Conservation (phyloP, 2,329 filamentous ascomycete species). For the Microsporum canis region DNA sequence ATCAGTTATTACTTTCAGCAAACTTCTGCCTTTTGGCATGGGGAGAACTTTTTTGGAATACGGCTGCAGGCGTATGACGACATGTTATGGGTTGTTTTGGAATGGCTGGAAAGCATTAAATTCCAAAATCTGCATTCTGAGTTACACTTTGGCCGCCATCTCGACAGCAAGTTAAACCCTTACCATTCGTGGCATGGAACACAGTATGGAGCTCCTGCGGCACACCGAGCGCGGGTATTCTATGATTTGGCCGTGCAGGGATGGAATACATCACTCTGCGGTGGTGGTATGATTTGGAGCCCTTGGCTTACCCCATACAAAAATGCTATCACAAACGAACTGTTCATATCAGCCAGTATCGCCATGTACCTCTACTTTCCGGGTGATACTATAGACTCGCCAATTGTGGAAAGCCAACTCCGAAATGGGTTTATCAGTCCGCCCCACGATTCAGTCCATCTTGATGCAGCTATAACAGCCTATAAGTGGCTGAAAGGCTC, state of each 20-base stretch:
- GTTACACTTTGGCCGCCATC: constrained; percentile 42
- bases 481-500: constrained; percentile 70
- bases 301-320: constrained; percentile 74
- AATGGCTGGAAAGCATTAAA: constrained; percentile 73
- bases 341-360: constrained; percentile 74
- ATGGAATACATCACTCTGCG: constrained; percentile 72
- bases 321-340: constrained; percentile 89
- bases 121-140: constrained; percentile 61
- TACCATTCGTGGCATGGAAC: constrained; percentile 57
- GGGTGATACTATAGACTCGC: constrained; percentile 54
- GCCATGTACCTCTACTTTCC: constrained; percentile 86
- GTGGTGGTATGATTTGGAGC: constrained; percentile 86
- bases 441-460: constrained; percentile 51
- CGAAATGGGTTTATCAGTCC: constrained; percentile 23
- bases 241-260: constrained; percentile 69
- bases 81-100: constrained; percentile 88
- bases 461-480: constrained; percentile 61
- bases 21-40: constrained; percentile 67
- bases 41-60: constrained; percentile 65
- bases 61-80: constrained; percentile 79
- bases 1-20: constrained; percentile 75
- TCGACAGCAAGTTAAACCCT: constrained; percentile 16
- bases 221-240: constrained; percentile 72
- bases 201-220: constrained; percentile 63
- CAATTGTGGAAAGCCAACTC: constrained; percentile 21